Evolutionary conservation across 2,329 filamentous ascomycete genomes (phyloP), one percentile per base, ranked within the genome.

Genomic region (Calonectria leucothoes): DNA sequence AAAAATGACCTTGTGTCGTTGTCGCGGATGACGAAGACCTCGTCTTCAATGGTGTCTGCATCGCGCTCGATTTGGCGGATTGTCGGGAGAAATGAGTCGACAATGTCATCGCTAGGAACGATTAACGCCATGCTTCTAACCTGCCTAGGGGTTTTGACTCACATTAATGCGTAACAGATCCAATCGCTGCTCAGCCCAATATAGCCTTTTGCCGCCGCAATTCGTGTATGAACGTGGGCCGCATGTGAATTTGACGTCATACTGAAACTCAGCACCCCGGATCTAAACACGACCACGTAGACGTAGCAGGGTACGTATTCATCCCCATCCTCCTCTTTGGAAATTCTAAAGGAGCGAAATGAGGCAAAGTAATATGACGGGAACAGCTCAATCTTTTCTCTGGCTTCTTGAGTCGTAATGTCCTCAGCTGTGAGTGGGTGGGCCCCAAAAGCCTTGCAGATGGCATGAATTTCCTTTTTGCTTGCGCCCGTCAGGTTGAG

Each of bases 151-250:
- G 31, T 33, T 17, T 27, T 15, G 11, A 17, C 93, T 89, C 88
- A 95, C 93, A 99, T 98, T 82, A 99, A 90, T 51, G 97, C 97
- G 83, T 99, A 99, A 87, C 97, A 99, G 79, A 98, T 97, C 96
- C 97, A 99, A 85, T 99, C 97, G 78, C 95, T 96, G 82, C 95
- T 98, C 42, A 99, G 89, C 73, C 95, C 93, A 79, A 98, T 94
- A 82, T 98, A 98, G 82, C 98, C 97, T 81, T 97, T 96, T 69
- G 98, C 89, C 79, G 95, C 94, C n/a, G 95, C 93, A 80, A 99
- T 98, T 84, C 97, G 92, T 87, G 94, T 95, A 77, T 96, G 93
- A 25, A 99, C 97, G 76, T 97, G 95, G 52, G 93, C 90, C 12
- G 96, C 94, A 83, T 99, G 97, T 1, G 92, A 91, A 82, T 97